Evolutionary conservation across 768 basidiomycete species (phyloP), one percentile per base, ranked within the genome.

Genomic region (Ephemerocybe angulata): DNA sequence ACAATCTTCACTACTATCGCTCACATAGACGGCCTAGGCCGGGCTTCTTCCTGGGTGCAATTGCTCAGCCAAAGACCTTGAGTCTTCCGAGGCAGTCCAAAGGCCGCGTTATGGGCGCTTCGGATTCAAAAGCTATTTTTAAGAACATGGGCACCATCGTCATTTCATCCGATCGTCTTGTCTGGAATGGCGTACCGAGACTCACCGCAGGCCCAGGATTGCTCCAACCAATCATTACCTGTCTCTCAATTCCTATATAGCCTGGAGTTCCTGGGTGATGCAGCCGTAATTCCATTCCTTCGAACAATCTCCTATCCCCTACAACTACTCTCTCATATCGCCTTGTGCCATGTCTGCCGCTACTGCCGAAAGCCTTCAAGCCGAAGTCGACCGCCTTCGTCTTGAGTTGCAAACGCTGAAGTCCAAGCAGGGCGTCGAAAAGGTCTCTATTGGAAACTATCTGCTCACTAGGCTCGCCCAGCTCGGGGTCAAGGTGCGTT

Each of bases 381-480:
- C 63, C 43, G 65, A 70, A 48, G 57, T 70, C 27, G 63, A 67
- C 49, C 77, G 72, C 60, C 77, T 82, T 54, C 74, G 70, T 33
- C 69, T 77, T 52, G 73, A 82, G 62, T 58, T 84, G 5, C 67
- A 77, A 30, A 65, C 72, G 15, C 62, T 81, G 53, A 65, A 77
- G 54, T 61, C 60, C 33, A 65, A 69, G 28, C 70, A 74, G 40
- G 72, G 73, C 12, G 67, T 63, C 8, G 70, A 79, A 19, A 70
- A 74, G 15, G 79, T 86, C 52, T 72, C 73, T 35, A 63, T 89
- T 40, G 79, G 82, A 3, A 67, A 80, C 31, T 89, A 89, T 59
- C 74, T 89, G 43, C 74, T 89, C 27, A 67, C 81, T 21, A 74
- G 87, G 51, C 71, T 88, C 35, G 79, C 76, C 1, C 86, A 90